A percentile compares a stretch with the other conserved stretches of the same genome.
Evolutionary conservation across 228 moss, liverwort and hornwort species (phyloP).

Genomic region (Sphagnum fallax): DNA sequence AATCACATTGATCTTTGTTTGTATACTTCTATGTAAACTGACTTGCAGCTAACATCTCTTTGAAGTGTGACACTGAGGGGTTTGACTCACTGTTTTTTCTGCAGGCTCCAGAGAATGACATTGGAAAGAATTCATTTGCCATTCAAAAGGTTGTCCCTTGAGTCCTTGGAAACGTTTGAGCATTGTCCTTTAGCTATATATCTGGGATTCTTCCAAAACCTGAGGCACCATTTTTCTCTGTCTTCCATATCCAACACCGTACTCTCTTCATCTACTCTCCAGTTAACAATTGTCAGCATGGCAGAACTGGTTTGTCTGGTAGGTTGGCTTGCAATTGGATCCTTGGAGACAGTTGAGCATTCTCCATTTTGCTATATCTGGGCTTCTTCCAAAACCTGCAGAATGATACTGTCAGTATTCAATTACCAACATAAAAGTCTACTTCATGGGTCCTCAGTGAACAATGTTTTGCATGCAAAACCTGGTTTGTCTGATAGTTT

Average conservation of each 20-base stretch:
- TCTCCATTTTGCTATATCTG: too few relatives aligned
- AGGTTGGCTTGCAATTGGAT: too few relatives aligned
- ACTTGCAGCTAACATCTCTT: neutral
- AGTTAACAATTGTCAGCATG: neutral
- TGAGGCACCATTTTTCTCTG: too few relatives aligned
- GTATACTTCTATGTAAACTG: neutral
- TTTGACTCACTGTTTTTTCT: constrained; percentile 2
- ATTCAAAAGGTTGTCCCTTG: constrained; percentile 43
- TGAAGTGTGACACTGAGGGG: neutral
- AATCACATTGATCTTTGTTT: neutral
- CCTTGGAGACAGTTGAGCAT: too few relatives aligned
- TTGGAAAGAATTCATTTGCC: constrained; percentile 84
- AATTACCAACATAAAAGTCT: too few relatives aligned
- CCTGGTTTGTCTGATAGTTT: too few relatives aligned
- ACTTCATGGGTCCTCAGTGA: too few relatives aligned
- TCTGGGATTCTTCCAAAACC: too few relatives aligned
- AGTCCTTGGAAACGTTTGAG: neutral
- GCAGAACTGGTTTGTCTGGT: neutral
- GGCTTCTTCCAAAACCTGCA: too few relatives aligned
- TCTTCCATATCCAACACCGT: neutral
- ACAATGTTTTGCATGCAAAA: too few relatives aligned
- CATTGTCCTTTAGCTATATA: neutral
- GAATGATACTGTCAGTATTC: too few relatives aligned
- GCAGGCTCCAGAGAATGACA: constrained; percentile 94
- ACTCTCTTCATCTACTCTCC: neutral